Evolutionary conservation across 148 eudicot species (phyloP).

Genomic region (Silene uniflora): DNA sequence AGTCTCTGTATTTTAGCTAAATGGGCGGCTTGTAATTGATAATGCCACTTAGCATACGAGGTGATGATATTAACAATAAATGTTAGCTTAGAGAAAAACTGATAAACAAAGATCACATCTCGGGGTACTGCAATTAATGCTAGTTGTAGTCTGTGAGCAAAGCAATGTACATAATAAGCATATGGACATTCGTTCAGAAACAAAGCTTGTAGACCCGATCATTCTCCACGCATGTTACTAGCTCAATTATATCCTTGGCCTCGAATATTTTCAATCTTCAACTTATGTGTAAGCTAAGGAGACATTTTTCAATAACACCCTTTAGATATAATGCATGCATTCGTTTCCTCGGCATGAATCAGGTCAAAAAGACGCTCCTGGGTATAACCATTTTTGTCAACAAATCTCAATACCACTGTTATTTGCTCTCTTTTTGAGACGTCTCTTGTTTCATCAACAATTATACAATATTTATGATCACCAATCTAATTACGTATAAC

Average conservation of each 20-base stretch:
- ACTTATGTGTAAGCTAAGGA: slow-evolving; percentile 6
- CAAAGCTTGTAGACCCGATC: not conserved
- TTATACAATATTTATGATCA: slow-evolving; percentile 14
- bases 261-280: not conserved
- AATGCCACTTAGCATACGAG: slow-evolving; percentile 7
- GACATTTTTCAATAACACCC: not conserved
- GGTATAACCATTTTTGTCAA: not conserved
- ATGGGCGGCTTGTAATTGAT: slow-evolving; percentile 9
- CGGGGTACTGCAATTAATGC: not conserved
- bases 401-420: slow-evolving; percentile 22
- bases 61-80: not conserved
- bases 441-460: not conserved
- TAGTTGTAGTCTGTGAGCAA: slow-evolving; percentile 4
- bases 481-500: slow-evolving; percentile 25
- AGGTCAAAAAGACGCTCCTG: slow-evolving; percentile 15
- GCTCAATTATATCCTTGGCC: slow-evolving; percentile 17
- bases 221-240: slow-evolving; percentile 1
- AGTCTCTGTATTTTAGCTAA: not conserved
- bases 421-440: too few species aligned
- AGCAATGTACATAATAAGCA: too few species aligned
- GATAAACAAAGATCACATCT: not conserved
- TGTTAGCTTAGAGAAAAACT: not conserved
- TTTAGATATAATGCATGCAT: slow-evolving; percentile 17
- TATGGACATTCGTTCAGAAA: not conserved
- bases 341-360: slow-evolving; percentile 25